phyloP scores from a whole-genome alignment of 2,329 filamentous ascomycete species.

The Lecanosticta acicola region DNA sequence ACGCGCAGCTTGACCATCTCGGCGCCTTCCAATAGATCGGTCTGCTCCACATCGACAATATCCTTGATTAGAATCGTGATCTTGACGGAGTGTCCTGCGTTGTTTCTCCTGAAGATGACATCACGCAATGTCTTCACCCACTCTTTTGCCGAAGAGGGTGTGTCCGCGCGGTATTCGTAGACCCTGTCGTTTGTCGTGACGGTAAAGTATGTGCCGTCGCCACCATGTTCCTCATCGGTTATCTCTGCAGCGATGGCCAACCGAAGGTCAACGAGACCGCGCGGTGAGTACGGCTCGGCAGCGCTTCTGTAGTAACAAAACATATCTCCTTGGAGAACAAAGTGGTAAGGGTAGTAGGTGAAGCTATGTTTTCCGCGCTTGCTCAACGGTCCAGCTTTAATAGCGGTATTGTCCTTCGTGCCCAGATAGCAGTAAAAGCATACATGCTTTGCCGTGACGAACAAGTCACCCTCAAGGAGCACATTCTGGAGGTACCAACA shows the following conservation, averaged over 20 bases:
- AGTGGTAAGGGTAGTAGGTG: conserved; percentile 87
- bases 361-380: conserved; percentile 87
- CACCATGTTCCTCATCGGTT: conserved; percentile 38
- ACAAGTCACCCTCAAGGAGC: conserved; percentile 88
- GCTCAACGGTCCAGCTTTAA: conserved; percentile 81
- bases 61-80: conserved; percentile 86
- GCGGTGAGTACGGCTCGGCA: conserved; percentile 82
- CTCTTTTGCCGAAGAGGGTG: conserved; percentile 79
- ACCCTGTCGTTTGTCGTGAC: conserved; percentile 76
- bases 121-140: conserved; percentile 94
- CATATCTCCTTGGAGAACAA: conserved; percentile 84
- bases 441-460: conserved; percentile 86
- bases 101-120: conserved; percentile 91
- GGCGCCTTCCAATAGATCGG: conserved; percentile 81
- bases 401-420: conserved; percentile 72
- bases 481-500: conserved; percentile 92
- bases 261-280: conserved; percentile 84
- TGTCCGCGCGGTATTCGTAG: conserved; percentile 87
- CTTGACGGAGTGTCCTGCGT: conserved; percentile 95
- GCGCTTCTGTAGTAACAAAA: conserved; percentile 82
- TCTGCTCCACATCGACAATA: conserved; percentile 87
- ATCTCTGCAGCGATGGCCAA: conserved; percentile 85
- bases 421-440: conserved; percentile 98
- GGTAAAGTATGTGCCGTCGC: conserved; percentile 70
- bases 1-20: conserved; percentile 92